Base-by-base conservation (phyloP, 2,329 filamentous ascomycete species). In the Coniochaeta prunicola region DNA sequence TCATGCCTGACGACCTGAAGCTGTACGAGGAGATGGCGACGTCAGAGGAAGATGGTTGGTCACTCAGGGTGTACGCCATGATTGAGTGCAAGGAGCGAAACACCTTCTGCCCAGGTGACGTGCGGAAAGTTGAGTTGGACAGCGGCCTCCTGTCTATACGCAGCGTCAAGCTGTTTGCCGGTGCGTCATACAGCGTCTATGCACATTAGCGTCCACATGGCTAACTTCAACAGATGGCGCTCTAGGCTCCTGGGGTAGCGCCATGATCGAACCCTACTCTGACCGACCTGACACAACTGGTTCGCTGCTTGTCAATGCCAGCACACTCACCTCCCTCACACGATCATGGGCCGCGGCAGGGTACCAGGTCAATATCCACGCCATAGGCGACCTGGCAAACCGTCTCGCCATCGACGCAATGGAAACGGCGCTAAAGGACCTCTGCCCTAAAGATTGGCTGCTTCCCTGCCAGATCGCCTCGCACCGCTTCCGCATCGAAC, bases 341-440 rank as follows among this genome's bases (percentile, higher is more conserved):
- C 73, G 71, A 12, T 70, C 80, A 30, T 90, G 87, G 87, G 80
- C 85, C 17, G 71, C 71, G 2, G 77, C 76, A 36, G 84, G 83
- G 13, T 89, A 80, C 65, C 87, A 90, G 67, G 85, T 90, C 59
- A 88, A 87, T 66, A 87, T 90, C 60, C 87, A 90, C 69, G 87
- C 86, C 54, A 90, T 90, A 59, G 87, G 87, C 9, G 87, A 90
- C 69, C 76, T 83, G 4, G 87, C 87, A 17, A 89, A 88, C 67
- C 80, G 86, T 28, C 75, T 83, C 33, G 84, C 85, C 59, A 72
- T 90, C 50, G 80, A 88, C 63, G 85, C 86, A 9, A 80, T 89
- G 57, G 78, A 83, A 53, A 74, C 76, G 7, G 81, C 83, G 10
- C 76, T 89, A 4, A 70, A 73, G n/a, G 66, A 75, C 21, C 66